Percentiles rank a stretch among this genome's conserved stretches.
Evolutionary conservation across 352 stramenopile genomes (phyloP).

Genomic region (Globisporangium sylvaticum): DNA sequence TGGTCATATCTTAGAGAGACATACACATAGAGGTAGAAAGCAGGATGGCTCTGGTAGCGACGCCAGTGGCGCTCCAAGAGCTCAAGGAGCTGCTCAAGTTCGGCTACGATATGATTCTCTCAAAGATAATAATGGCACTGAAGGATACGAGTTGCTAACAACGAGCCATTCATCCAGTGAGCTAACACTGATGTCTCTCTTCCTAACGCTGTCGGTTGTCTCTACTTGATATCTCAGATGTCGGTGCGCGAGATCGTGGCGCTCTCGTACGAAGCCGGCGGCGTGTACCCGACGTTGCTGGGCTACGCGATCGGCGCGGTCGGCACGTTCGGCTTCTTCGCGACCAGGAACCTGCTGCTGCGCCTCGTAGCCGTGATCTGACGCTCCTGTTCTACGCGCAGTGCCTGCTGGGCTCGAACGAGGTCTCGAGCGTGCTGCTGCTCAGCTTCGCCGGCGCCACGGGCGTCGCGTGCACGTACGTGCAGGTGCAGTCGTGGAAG

Average conservation of each 20-base stretch:
- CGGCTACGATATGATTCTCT: slow-evolving; percentile 11
- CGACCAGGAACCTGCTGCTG: slow-evolving; percentile 13
- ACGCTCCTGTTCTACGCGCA: slow-evolving; percentile 27
- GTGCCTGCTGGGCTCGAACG: slow-evolving; percentile 24
- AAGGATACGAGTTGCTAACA: not conserved
- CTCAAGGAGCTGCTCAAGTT: slow-evolving; percentile 12
- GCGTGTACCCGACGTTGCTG: slow-evolving; percentile 53
- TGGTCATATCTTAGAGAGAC: not conserved
- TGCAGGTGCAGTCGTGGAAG: slow-evolving; percentile 49
- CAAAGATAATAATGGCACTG: slow-evolving; percentile 7
- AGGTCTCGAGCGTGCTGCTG: slow-evolving; percentile 21
- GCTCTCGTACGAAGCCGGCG: slow-evolving; percentile 50
- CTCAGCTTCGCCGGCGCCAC: slow-evolving; percentile 36
- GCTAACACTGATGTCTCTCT: not conserved
- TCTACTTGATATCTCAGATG: slow-evolving; percentile 20
- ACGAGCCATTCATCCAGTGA: not conserved
- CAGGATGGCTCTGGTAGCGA: slow-evolving; percentile 7
- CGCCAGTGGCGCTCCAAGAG: slow-evolving; percentile 3
- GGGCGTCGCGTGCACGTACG: slow-evolving; percentile 51
- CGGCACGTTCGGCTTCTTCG: slow-evolving; percentile 32
- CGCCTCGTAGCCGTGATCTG: slow-evolving; percentile 21
- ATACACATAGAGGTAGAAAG: not conserved
- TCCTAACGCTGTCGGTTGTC: not conserved
- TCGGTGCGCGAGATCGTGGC: slow-evolving; percentile 38
- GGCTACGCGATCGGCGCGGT: slow-evolving; percentile 51